Evolutionary conservation across 345 rosid species (phyloP).

Genomic region (Eucalyptus curtisii): DNA sequence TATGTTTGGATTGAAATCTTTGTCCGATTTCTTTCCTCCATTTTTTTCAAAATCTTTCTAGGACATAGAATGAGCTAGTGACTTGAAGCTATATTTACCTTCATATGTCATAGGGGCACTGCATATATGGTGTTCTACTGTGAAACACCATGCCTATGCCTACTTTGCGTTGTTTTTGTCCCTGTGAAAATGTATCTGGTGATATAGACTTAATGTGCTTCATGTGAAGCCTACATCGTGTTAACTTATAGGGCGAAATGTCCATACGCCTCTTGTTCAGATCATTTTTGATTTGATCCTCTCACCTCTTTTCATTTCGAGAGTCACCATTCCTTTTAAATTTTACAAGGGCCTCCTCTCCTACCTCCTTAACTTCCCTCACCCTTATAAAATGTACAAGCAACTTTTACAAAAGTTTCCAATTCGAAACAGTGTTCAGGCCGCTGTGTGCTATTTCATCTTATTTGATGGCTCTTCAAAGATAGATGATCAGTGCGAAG

Average conservation of each 20-base stretch:
- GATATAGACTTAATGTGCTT: neutral
- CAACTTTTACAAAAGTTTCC: neutral
- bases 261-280: neutral
- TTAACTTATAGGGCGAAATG: neutral
- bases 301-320: neutral
- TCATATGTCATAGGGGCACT: neutral
- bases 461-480: neutral
- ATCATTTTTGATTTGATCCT: neutral
- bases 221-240: neutral
- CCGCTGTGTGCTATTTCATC: neutral
- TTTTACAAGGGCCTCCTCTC: neutral
- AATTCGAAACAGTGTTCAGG: neutral
- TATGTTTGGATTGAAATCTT: neutral
- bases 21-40: neutral
- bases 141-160: neutral
- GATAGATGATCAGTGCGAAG: neutral
- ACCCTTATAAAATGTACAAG: neutral
- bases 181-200: neutral
- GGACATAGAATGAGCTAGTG: neutral
- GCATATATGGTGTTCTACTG: neutral
- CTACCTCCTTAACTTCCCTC: neutral
- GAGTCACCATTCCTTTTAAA: neutral
- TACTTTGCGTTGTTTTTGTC: neutral
- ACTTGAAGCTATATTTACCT: neutral
- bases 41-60: neutral